Evolutionary conservation across 2,329 filamentous ascomycete species (phyloP).

Genomic region (Neonectria ditissima): DNA sequence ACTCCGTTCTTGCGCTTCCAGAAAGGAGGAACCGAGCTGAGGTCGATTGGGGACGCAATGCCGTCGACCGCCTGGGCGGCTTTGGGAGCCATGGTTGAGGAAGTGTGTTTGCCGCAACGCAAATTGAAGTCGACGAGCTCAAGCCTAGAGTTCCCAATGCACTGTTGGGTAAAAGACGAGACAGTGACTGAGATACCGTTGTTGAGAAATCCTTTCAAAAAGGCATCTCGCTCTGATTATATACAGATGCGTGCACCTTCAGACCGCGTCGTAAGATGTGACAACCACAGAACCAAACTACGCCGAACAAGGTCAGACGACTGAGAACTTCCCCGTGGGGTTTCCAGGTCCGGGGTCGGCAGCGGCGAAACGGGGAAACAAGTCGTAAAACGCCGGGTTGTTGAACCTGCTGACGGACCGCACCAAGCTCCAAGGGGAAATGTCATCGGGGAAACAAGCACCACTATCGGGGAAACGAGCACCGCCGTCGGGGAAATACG

Average conservation of each 20-base stretch:
- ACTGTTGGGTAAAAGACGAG: neutral
- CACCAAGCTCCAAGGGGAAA: conserved; percentile 19
- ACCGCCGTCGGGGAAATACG: conserved; percentile 1
- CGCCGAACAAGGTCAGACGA: conserved; percentile 14
- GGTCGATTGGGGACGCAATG: conserved; percentile 48
- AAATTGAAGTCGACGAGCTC: neutral
- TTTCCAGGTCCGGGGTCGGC: conserved; percentile 17
- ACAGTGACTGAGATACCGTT: neutral
- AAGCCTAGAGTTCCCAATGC: neutral
- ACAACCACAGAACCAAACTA: neutral
- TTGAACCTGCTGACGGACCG: neutral
- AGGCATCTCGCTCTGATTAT: conserved; percentile 24
- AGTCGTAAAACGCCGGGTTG: neutral
- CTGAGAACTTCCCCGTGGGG: conserved; percentile 36
- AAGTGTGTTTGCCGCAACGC: neutral
- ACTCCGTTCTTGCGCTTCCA: conserved; percentile 56
- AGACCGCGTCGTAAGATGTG: neutral
- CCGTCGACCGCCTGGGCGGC: conserved; percentile 48
- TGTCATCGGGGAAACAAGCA: conserved; percentile 14
- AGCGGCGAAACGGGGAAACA: conserved; percentile 34
- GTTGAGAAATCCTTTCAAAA: neutral
- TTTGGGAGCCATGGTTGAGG: conserved; percentile 47
- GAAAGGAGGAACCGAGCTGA: conserved; percentile 48
- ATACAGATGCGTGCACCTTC: conserved; percentile 8
- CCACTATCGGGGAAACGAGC: conserved; percentile 10